Evolutionary conservation across 2,329 filamentous ascomycete species (phyloP).

Genomic region (Cladosporium sp.): DNA sequence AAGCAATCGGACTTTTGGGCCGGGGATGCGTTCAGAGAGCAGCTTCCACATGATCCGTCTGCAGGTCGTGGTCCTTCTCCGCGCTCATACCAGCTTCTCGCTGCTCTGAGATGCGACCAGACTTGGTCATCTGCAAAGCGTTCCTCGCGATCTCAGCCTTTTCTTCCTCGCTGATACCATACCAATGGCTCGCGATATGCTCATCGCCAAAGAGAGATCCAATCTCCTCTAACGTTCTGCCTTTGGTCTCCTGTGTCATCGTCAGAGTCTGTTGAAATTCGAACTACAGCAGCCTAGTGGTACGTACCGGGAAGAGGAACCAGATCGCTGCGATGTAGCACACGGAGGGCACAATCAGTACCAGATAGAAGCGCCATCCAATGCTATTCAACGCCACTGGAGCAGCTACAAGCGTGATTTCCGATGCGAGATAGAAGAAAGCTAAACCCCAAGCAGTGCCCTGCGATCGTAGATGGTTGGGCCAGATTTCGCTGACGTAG

Average conservation of each 20-base stretch:
- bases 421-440: conserved; percentile 34
- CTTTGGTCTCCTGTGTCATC: conserved; percentile 24
- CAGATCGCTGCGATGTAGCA: conserved; percentile 13
- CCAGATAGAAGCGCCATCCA: conserved; percentile 21
- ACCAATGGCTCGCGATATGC: conserved; percentile 22
- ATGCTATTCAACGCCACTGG: conserved; percentile 23
- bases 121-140: conserved; percentile 17
- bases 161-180: conserved; percentile 20
- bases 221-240: conserved; percentile 32
- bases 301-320: conserved; percentile 16
- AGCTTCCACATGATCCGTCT: neutral
- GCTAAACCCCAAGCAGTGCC: conserved; percentile 36
- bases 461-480: conserved; percentile 36
- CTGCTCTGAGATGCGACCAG: conserved; percentile 10
- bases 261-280: neutral
- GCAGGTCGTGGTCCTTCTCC: neutral
- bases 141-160: conserved; percentile 19
- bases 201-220: conserved; percentile 30
- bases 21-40: neutral
- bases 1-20: no score
- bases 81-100: neutral
- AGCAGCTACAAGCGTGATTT: conserved; percentile 32
- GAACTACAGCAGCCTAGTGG: neutral
- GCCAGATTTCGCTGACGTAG: conserved; percentile 45
- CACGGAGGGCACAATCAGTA: conserved; percentile 16